A percentile compares a stretch with the other conserved stretches of the same genome.
Evolutionary conservation across 805 yeast genomes (phyloP).

Genomic region (Saccharomycopsis sp.): DNA sequence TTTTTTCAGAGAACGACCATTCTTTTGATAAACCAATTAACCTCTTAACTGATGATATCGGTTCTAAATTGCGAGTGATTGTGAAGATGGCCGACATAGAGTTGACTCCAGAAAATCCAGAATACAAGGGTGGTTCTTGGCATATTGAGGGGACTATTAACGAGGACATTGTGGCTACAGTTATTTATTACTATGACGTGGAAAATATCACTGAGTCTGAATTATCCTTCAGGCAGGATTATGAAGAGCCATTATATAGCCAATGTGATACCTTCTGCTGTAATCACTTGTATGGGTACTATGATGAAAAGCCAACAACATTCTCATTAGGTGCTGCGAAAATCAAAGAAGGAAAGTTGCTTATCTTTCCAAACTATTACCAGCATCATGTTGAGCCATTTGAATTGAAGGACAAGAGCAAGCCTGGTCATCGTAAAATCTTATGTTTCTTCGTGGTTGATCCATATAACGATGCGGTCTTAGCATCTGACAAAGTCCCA

Average conservation of each 20-base stretch:
- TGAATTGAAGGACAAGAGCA: slow-evolving; percentile 31
- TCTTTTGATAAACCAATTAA: not conserved
- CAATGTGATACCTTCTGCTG: slow-evolving; percentile 30
- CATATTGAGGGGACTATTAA: slow-evolving; percentile 38
- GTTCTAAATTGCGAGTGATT: slow-evolving; percentile 31
- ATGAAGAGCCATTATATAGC: slow-evolving; percentile 32
- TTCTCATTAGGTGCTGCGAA: slow-evolving; percentile 27
- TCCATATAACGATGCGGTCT: slow-evolving; percentile 29
- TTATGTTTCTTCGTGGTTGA: slow-evolving; percentile 37
- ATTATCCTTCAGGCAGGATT: slow-evolving; percentile 29
- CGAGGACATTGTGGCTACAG: slow-evolving; percentile 38
- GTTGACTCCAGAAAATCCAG: slow-evolving; percentile 35
- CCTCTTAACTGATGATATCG: not conserved
- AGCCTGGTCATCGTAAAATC: slow-evolving; percentile 35
- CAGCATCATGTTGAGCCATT: slow-evolving; percentile 38
- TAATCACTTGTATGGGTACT: slow-evolving; percentile 28
- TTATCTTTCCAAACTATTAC: slow-evolving; percentile 34
- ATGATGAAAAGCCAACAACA: slow-evolving; percentile 29
- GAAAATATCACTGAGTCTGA: slow-evolving; percentile 34
- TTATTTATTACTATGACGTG: slow-evolving; percentile 35
- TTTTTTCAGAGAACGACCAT: not conserved
- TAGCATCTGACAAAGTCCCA: slow-evolving; percentile 31
- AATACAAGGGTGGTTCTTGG: slow-evolving; percentile 37
- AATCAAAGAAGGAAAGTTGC: slow-evolving; percentile 27
- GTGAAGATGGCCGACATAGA: slow-evolving; percentile 37